phyloP scores from a whole-genome alignment of 2,329 filamentous ascomycete species.

The Teratosphaeria destructans region DNA sequence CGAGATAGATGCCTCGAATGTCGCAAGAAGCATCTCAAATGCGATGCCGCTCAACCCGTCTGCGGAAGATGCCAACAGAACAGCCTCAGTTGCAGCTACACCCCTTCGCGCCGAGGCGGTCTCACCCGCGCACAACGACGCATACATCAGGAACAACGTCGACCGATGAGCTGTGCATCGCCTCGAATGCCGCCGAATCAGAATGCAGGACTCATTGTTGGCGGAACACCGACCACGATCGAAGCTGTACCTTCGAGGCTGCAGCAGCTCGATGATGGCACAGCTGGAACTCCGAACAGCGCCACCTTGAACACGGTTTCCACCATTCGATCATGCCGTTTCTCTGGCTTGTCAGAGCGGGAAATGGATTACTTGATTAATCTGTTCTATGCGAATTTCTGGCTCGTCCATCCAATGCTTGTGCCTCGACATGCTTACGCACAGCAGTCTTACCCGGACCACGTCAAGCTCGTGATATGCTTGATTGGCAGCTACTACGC shows the following conservation, averaged over 20 bases:
- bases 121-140: neutral
- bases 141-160: neutral
- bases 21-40: slow-evolving; percentile 2
- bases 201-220: neutral
- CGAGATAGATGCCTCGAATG: slow-evolving; percentile 1
- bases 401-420: slow-evolving; percentile 46
- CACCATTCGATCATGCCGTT: neutral
- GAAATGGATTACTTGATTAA: slow-evolving; percentile 36
- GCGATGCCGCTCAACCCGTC: neutral
- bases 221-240: neutral
- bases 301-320: neutral
- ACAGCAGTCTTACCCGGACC: slow-evolving; percentile 33
- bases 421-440: slow-evolving; percentile 37
- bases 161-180: neutral
- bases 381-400: slow-evolving; percentile 47
- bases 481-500: slow-evolving; percentile 48
- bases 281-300: neutral
- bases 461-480: slow-evolving; percentile 45
- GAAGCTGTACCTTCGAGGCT: neutral
- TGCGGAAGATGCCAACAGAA: neutral
- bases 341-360: neutral
- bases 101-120: neutral
- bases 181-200: neutral
- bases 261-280: neutral
- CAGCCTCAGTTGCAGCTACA: slow-evolving; percentile 1